Conservation (phyloP, 331 rosid species). For the Rosa hybrid region DNA sequence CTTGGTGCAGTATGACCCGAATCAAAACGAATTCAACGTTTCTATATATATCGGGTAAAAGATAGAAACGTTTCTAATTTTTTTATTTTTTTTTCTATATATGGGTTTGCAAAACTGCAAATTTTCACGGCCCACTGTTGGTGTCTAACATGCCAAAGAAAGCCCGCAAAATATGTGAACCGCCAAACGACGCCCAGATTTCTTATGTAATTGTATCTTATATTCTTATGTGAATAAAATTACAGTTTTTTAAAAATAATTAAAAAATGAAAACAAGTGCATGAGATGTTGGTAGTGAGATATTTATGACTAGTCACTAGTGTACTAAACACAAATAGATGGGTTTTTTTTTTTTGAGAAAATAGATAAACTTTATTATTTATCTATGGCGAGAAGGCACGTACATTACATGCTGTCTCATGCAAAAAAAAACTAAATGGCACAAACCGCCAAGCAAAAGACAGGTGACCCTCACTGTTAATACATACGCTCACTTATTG, state of each 20-base stretch:
- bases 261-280: not conserved
- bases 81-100: not conserved
- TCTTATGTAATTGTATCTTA: too few species aligned
- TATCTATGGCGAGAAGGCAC: too few species aligned
- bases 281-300: not conserved
- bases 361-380: too few species aligned
- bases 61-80: not conserved
- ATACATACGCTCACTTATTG: too few species aligned
- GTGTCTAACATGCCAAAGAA: not conserved
- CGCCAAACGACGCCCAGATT: too few species aligned
- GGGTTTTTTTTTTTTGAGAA: not conserved
- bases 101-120: not conserved
- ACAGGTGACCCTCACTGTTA: too few species aligned
- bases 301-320: not conserved
- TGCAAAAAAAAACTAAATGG: too few species aligned
- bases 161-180: not conserved
- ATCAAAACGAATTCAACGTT: conserved; percentile 14
- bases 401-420: too few species aligned
- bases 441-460: too few species aligned
- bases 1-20: conserved; percentile 9
- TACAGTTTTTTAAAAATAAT: too few species aligned
- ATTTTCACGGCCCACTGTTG: not conserved
- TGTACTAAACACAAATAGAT: not conserved
- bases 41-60: not conserved
- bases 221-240: too few species aligned